Evolutionary conservation across 176 grass and related monocot genomes (phyloP), one percentile per base, ranked within the genome.

Genomic region (Oryza punctata): DNA sequence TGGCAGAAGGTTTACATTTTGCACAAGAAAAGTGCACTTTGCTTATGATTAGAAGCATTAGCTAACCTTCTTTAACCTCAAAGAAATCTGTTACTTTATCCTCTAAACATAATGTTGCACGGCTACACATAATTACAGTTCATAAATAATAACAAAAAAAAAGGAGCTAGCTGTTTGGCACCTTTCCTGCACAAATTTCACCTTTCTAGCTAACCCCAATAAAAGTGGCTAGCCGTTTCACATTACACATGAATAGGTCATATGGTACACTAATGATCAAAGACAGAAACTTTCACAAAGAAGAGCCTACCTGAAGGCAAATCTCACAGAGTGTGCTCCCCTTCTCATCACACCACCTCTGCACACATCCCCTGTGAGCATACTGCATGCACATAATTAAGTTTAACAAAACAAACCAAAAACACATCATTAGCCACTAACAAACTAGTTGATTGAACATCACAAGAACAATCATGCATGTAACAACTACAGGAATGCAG

Each of bases 331-430:
- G 33, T 27, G 69, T 95, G 91, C 89, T 90, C 54, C 96, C 96
- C 75, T 98, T 98, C 82, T 98, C 96, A 50, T 95, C 87, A 85
- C 96, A 98, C 96, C 96, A 98, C 85, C 85, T 95, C 93, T 98
- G 96, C 50, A 98, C 91, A 79, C 96, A 98, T 18, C 63, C 85
- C 85, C 93, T 91, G 68, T 98, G 96, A 28, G 93, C 96, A 78
- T 88, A 98, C 96, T 97, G 19, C 43, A 74, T 52, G 72, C 46
- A 69, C 43, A 74, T 12, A 44, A 28, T n/a, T 28, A n/a, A n/a
- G n/a, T n/a, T n/a, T n/a, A 59, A 37, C 10, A 66, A 18, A 81
- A 63, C 30, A 63, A 41, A 41, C 40, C 40, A 41, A 10, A 41
- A 41, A 29, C 44, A 46, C 77, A 63, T 43, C 29, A 52, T 65